These are phyloP conservation scores for Teratosphaeriaceae sp. DNA, from an alignment of 2,329 filamentous ascomycete genomes.

Conservation along the genomic window DNA sequence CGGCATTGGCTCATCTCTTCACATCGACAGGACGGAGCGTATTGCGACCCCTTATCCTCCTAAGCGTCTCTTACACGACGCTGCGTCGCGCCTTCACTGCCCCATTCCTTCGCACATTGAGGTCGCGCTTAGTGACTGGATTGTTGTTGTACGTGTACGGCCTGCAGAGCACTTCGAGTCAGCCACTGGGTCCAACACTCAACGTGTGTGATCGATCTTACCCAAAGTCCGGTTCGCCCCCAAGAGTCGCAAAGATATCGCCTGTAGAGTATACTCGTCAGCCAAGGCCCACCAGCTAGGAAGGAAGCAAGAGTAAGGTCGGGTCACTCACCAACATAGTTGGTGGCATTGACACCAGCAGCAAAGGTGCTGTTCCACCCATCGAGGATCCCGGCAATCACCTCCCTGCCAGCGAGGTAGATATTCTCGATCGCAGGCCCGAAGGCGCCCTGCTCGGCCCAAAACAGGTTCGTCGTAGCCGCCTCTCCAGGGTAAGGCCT, in stretches of 20 bases:
- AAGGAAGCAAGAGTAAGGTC: too few species aligned
- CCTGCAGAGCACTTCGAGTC: too few species aligned
- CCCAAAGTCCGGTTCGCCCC: slow-evolving; percentile 37
- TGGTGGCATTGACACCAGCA: slow-evolving; percentile 50
- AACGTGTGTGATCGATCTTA: too few species aligned
- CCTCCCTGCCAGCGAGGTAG: slow-evolving; percentile 57
- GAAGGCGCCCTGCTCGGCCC: slow-evolving; percentile 57
- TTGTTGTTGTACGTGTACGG: slow-evolving; percentile 17
- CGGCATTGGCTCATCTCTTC: too few species aligned
- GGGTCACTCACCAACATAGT: slow-evolving; percentile 47
- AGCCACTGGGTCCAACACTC: too few species aligned
- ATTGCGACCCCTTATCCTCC: too few species aligned
- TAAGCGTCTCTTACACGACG: too few species aligned
- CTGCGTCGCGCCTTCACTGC: slow-evolving; percentile 3
- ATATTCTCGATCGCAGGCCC: slow-evolving; percentile 58
- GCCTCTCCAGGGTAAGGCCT: slow-evolving; percentile 54
- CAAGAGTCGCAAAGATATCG: slow-evolving; percentile 59
- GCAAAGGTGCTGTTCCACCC: slow-evolving; percentile 56
- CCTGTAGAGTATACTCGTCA: slow-evolving; percentile 6
- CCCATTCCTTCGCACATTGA: slow-evolving; percentile 10
- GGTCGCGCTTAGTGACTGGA: slow-evolving; percentile 11
- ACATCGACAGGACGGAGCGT: too few species aligned
- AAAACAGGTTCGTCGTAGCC: slow-evolving; percentile 54
- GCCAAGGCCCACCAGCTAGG: too few species aligned
- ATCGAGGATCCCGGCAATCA: slow-evolving; percentile 56